Evolutionary conservation across 805 yeast genomes (phyloP).

Genomic region (Candida taoyuanica): DNA sequence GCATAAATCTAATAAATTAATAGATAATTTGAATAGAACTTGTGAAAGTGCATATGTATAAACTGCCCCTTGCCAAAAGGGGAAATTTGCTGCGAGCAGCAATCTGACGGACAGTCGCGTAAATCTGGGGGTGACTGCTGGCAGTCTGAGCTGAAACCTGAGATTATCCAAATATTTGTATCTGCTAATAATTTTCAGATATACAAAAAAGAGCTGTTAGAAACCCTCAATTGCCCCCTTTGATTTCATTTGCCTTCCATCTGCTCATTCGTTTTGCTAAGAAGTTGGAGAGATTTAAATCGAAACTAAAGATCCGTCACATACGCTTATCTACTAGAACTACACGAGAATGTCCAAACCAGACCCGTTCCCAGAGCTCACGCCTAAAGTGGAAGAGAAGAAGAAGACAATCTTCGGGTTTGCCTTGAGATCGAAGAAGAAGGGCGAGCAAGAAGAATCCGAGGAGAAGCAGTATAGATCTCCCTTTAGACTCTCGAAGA

Average conservation of each 20-base stretch:
- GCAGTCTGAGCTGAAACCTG: not conserved
- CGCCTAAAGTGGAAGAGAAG: conserved; percentile 8
- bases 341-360: conserved; percentile 6
- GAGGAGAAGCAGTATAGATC: conserved; percentile 10
- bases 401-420: conserved; percentile 19
- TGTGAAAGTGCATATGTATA: too few relatives aligned
- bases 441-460: not conserved
- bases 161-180: not conserved
- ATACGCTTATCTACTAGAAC: not conserved
- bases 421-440: conserved; percentile 15
- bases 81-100: too few relatives aligned
- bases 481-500: conserved; percentile 16
- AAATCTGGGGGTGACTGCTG: too few relatives aligned
- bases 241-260: not conserved
- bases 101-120: too few relatives aligned
- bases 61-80: too few relatives aligned
- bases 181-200: too few relatives aligned
- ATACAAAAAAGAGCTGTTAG: too few relatives aligned
- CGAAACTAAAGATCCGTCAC: too few relatives aligned
- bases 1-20: too few relatives aligned
- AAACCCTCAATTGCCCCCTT: too few relatives aligned
- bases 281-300: too few relatives aligned
- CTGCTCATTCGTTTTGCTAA: not conserved
- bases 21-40: too few relatives aligned
- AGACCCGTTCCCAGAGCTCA: conserved; percentile 16